These are phyloP conservation scores for Fraxinus latifolia DNA, from an alignment of 305 asterid genomes.

Conservation along the genomic window DNA sequence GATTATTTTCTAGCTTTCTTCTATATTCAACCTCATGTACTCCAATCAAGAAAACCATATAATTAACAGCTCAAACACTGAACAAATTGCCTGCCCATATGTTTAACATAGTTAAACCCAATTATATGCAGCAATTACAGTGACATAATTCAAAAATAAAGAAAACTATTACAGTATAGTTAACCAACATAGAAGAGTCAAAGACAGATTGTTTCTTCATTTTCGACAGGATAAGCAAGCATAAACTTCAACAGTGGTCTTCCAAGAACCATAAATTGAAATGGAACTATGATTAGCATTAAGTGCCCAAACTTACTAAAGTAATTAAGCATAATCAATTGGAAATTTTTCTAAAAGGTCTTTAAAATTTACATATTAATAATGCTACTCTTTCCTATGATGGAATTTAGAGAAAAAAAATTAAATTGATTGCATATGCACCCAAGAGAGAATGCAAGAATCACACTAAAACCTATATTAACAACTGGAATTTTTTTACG, in stretches of 20 bases:
- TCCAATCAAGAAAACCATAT: constrained; percentile 7
- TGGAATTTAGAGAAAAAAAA: not conserved
- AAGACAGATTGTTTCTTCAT: too few relatives aligned
- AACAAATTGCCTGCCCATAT: too few relatives aligned
- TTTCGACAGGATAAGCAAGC: not conserved
- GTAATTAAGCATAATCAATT: not conserved
- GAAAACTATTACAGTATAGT: too few relatives aligned
- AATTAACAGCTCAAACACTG: too few relatives aligned
- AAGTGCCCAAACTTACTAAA: not conserved
- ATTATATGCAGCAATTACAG: too few relatives aligned
- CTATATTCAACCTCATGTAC: constrained; percentile 37
- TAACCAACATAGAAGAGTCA: too few relatives aligned
- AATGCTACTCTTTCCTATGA: not conserved
- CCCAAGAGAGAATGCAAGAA: not conserved
- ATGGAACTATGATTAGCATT: not conserved
- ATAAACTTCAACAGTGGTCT: not conserved
- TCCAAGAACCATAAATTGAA: not conserved
- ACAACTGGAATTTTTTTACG: not conserved
- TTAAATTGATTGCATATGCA: not conserved
- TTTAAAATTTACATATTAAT: not conserved
- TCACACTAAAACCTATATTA: not conserved
- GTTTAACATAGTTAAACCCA: too few relatives aligned
- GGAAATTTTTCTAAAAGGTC: not conserved
- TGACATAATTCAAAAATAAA: too few relatives aligned
- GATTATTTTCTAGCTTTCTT: constrained; percentile 39